Conservation (phyloP, 2,329 filamentous ascomycete genomes). For the Aspergillus flavus region DNA sequence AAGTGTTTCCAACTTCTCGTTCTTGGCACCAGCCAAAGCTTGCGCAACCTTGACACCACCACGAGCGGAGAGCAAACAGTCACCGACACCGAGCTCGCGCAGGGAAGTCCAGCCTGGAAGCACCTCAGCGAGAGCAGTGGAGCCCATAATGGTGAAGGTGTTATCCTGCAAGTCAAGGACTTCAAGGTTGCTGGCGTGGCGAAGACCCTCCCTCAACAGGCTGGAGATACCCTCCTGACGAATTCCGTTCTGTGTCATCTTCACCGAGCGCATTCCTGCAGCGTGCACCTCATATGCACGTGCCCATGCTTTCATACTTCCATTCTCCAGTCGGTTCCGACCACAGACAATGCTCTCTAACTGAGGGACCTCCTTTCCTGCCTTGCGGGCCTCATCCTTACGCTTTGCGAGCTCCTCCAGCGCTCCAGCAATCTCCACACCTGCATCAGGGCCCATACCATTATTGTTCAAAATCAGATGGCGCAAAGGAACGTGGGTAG, state of each 20-base stretch:
- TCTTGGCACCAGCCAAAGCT: conserved; percentile 73
- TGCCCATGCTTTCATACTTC: conserved; percentile 95
- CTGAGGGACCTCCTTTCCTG: conserved; percentile 71
- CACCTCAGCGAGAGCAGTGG: conserved; percentile 74
- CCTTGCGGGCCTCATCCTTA: conserved; percentile 69
- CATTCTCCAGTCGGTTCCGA: conserved; percentile 92
- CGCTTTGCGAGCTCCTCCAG: conserved; percentile 79
- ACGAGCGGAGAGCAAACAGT: conserved; percentile 79
- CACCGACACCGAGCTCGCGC: conserved; percentile 82
- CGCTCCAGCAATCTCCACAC: conserved; percentile 84
- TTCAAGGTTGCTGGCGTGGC: conserved; percentile 67
- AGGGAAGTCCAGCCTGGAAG: conserved; percentile 74
- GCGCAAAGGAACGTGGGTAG: conserved; percentile 83
- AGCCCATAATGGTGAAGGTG: conserved; percentile 84
- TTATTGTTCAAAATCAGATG: conserved; percentile 99
- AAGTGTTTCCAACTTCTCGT: conserved; percentile 76
- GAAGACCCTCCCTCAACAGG: conserved; percentile 77
- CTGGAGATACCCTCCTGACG: conserved; percentile 87
- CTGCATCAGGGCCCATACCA: conserved; percentile 88
- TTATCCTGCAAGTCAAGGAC: conserved; percentile 95
- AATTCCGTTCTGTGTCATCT: conserved; percentile 99
- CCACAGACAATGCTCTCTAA: conserved; percentile 98
- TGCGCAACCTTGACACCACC: conserved; percentile 74
- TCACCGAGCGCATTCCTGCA: conserved; percentile 77
- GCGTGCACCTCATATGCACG: conserved; percentile 79